phyloP scores from a whole-genome alignment of 352 stramenopile species.

The Pythium folliculosum region DNA sequence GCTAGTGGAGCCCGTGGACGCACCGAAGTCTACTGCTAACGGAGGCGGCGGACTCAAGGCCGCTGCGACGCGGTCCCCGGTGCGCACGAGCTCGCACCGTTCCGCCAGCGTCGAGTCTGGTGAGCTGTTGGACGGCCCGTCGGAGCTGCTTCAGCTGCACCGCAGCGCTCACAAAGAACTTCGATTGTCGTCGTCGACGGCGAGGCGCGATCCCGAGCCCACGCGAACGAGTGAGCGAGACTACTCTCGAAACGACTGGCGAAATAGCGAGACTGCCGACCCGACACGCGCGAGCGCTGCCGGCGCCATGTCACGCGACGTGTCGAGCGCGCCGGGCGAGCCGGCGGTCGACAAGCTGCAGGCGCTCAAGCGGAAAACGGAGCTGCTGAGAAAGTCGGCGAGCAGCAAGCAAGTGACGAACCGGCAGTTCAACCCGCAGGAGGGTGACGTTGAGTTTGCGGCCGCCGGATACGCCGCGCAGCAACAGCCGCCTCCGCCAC shows the following conservation, averaged over 20 bases:
- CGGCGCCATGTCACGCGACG: constrained; percentile 1
- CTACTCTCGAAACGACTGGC: background rate
- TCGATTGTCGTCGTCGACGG: background rate
- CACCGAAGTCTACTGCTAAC: background rate
- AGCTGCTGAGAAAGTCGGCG: constrained; percentile 44
- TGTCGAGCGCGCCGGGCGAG: constrained; percentile 24
- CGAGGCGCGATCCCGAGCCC: background rate
- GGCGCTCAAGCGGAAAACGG: constrained; percentile 63
- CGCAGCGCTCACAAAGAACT: background rate
- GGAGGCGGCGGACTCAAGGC: background rate
- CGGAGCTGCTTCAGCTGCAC: constrained; percentile 1
- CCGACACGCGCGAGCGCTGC: background rate
- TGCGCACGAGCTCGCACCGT: constrained; percentile 1
- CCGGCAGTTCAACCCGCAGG: constrained; percentile 27
- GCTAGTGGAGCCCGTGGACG: background rate
- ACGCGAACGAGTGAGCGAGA: background rate
- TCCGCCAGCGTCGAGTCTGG: background rate
- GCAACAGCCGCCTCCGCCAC: constrained; percentile 10
- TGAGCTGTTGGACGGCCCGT: constrained; percentile 4
- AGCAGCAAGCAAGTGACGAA: constrained; percentile 41
- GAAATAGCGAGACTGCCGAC: background rate
- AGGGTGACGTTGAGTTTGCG: constrained; percentile 24
- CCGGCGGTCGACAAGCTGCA: constrained; percentile 55
- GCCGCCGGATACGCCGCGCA: constrained; percentile 20
- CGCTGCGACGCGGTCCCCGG: constrained; percentile 1